These are phyloP conservation scores for Yamadazyma atlantica DNA, from an alignment of 1,139 yeast genomes.

Conservation along the genomic window DNA sequence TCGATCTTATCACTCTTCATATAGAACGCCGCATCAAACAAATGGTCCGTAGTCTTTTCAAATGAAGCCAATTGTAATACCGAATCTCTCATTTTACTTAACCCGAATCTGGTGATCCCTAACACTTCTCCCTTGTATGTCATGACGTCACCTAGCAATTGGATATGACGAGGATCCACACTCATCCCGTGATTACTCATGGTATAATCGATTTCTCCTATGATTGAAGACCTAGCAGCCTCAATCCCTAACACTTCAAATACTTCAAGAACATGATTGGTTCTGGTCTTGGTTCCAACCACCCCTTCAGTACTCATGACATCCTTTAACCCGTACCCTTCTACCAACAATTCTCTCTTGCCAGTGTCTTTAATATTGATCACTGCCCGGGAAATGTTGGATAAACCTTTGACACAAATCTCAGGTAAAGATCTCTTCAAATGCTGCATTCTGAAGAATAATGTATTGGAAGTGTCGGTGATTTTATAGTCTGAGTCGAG, in stretches of 20 bases:
- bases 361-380: conserved; percentile 87
- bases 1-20: conserved; percentile 95
- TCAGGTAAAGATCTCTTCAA: conserved; percentile 81
- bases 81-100: conserved; percentile 98
- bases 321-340: conserved; percentile 94
- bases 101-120: conserved; percentile 97
- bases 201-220: conserved; percentile 93
- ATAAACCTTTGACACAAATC: conserved; percentile 89
- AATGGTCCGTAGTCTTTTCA: conserved; percentile 97
- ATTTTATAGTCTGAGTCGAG: conserved; percentile 28
- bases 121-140: conserved; percentile 97
- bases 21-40: conserved; percentile 96
- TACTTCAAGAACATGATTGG: conserved; percentile 92
- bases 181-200: conserved; percentile 99
- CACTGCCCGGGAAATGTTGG: conserved; percentile 92
- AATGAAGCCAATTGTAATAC: conserved; percentile 95
- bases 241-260: conserved; percentile 92
- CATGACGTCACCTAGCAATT: conserved; percentile 96
- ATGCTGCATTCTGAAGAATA: conserved; percentile 88
- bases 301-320: conserved; percentile 99
- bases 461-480: conserved; percentile 48
- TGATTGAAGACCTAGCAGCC: conserved; percentile 93
- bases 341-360: conserved; percentile 88
- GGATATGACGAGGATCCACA: conserved; percentile 99
- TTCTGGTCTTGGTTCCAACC: conserved; percentile 78